These are phyloP conservation scores for Fagopyrum tataricum DNA, from an alignment of 148 eudicot species.

Conservation along the genomic window DNA sequence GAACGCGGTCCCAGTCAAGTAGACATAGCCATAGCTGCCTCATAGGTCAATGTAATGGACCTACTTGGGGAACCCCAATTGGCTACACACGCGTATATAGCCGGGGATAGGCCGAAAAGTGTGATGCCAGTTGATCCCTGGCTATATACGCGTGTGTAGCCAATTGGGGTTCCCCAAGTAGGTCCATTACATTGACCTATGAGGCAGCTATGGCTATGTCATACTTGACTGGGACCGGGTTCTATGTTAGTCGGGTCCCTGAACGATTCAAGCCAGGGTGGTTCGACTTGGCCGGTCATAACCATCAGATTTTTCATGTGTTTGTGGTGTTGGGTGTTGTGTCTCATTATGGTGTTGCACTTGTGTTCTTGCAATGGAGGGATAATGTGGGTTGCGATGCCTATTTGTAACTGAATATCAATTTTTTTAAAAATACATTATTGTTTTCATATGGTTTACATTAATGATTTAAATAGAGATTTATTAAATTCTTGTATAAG, in stretches of 20 bases:
- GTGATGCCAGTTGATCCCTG: constrained; percentile 68
- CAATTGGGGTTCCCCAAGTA: constrained; percentile 64
- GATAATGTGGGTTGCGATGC: constrained; percentile 37
- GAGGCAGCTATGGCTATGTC: constrained; percentile 69
- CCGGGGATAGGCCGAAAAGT: constrained; percentile 74
- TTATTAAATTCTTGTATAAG: background rate
- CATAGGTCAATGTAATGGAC: constrained; percentile 52
- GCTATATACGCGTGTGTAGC: constrained; percentile 49
- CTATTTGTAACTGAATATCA: background rate
- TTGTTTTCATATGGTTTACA: background rate
- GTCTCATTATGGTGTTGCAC: constrained; percentile 83
- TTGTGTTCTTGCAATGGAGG: constrained; percentile 50
- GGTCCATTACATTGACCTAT: constrained; percentile 50
- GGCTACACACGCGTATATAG: constrained; percentile 42
- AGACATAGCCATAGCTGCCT: constrained; percentile 67
- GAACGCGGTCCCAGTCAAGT: constrained; percentile 64
- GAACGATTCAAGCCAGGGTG: constrained; percentile 89
- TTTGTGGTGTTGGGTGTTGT: constrained; percentile 84
- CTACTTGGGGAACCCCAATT: constrained; percentile 71
- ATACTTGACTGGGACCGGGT: constrained; percentile 67
- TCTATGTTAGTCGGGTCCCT: constrained; percentile 72
- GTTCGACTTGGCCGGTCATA: constrained; percentile 87
- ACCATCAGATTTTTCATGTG: constrained; percentile 90
- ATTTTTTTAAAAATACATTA: background rate
- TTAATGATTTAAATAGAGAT: background rate